Base-by-base conservation (phyloP, 2,329 filamentous ascomycete species). In the Diaporthe helianthi region DNA sequence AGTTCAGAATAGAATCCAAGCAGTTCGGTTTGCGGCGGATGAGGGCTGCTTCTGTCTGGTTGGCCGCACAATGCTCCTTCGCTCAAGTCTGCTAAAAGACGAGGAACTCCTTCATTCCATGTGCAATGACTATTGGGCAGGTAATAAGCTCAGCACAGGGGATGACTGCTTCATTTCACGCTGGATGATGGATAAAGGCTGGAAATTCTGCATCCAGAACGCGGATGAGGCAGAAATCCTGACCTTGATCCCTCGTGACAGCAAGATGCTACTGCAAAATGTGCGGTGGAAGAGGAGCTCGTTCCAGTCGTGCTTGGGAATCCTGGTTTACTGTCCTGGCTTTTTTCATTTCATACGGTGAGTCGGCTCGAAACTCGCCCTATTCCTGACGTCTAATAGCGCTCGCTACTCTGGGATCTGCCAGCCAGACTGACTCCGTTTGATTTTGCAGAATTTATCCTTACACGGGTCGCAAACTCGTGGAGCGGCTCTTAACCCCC, bases 191-290 rank as follows among this genome's bases (percentile, higher is more conserved):
- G 15, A 15, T 6, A 33, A 26, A 13, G 58, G 29, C 13, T 63
- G 58, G 44, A 63, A 63, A 10, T 63, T 63, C n/a, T 63, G 58
- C 29, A 63, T 63, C 5, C 58, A 63, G n/a, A 63, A 63, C 13
- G 58, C 58, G 3, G 44, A 3, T 6, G 58, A 63, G n/a, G 41
- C 58, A 10, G 58, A 63, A n/a, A 49, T 63, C 3, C n/a, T 63
- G 26, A 63, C 58, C 9, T 49, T 63, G 19, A 49, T 63, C 17
- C 58, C 58, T 2, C 36, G 9, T 5, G 58, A 63, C 44, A 63
- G 29, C 13, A 63, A 49, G 19, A 24, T 63, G 58, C 31, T 63
- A 29, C n/a, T 63, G 17, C 58, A 63, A 26, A 63, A 63, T 33
- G 44, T 63, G 58, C 41, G 58, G 2, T 63, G 58, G 58, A 63